These are phyloP conservation scores for Penicillium antarcticum DNA, from an alignment of 495 filamentous ascomycete species.

Conservation along the genomic window DNA sequence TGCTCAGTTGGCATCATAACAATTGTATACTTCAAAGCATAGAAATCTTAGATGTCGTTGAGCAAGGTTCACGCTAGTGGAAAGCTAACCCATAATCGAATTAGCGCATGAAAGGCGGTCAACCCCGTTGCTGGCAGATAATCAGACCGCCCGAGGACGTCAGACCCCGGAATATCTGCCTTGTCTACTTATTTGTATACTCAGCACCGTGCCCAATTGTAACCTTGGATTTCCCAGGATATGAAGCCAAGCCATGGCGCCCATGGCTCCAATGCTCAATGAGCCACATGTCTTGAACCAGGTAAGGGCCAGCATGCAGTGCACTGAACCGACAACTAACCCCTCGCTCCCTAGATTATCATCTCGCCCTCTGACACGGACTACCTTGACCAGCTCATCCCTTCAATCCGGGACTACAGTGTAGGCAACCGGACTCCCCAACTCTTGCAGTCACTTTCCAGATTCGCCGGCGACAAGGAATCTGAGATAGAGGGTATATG, in stretches of 20 bases:
- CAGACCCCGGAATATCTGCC: not conserved
- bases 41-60: not conserved
- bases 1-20: no score
- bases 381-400: slow-evolving; percentile 92
- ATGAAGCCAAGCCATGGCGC: slow-evolving; percentile 17
- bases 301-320: slow-evolving; percentile 15
- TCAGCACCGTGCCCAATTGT: slow-evolving; percentile 7
- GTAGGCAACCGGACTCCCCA: slow-evolving; percentile 67
- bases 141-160: not conserved
- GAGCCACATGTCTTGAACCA: slow-evolving; percentile 44
- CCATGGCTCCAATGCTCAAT: slow-evolving; percentile 33
- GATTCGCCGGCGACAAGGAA: slow-evolving; percentile 83
- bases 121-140: not conserved
- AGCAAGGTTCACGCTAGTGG: not conserved
- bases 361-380: slow-evolving; percentile 88
- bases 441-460: slow-evolving; percentile 72
- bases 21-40: not conserved
- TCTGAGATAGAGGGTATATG: slow-evolving; percentile 92
- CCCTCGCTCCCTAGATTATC: slow-evolving; percentile 63
- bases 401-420: slow-evolving; percentile 85
- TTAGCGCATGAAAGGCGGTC: not conserved
- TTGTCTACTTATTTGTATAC: not conserved
- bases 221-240: slow-evolving; percentile 29
- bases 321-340: not conserved
- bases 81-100: not conserved